Base-by-base conservation (phyloP, 1,284 basidiomycete species). In the Amylostereum chailletii region DNA sequence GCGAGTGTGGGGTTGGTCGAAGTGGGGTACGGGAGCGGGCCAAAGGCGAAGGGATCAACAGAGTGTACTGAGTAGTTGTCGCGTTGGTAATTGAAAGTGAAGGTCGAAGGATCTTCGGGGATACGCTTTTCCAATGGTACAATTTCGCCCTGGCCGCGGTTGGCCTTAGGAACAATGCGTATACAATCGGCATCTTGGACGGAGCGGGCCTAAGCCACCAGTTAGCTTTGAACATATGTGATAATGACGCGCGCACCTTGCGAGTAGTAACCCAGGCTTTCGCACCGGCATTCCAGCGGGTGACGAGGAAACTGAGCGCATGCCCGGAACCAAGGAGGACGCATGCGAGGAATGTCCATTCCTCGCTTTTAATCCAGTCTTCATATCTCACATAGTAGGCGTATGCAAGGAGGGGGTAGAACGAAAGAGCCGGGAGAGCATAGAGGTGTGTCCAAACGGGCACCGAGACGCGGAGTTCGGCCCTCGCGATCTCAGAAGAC, bases 291-390 rank as follows among this genome's bases (percentile, higher is more conserved):
- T 83, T 94, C 95, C 95, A 99, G 56, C 82, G 81, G 0, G 95
- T 99, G 40, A 87, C 73, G 46, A 99, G 74, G 70, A 94, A 99
- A 62, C 88, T 92, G 50, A 99, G 77, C 1, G 93, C 93, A 67
- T 99, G 96, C 2, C 86, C 81, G 9, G 83, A 84, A 36, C 90
- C 86, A 6, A 99, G 79, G 8, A 82, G 71, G 19, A 95, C 87
- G 57, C 89, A 94, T 46, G 86, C 90, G 44, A 99, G 77, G 62
- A 99, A 99, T 0, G 95, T 94, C 90, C 90, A 95, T 64, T 94
- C 90, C 66, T 96, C 94, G 57, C 90, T 94, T 63, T 85, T 78
- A 50, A 95, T 69, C 85, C 90, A 94, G 61, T 92, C 76, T 60
- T 96, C 90, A 66, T 98, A 98, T 62, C 80, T 83, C 62, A 90